Evolutionary conservation across 805 yeast genomes (phyloP).

Genomic region (Candida morakotiae): DNA sequence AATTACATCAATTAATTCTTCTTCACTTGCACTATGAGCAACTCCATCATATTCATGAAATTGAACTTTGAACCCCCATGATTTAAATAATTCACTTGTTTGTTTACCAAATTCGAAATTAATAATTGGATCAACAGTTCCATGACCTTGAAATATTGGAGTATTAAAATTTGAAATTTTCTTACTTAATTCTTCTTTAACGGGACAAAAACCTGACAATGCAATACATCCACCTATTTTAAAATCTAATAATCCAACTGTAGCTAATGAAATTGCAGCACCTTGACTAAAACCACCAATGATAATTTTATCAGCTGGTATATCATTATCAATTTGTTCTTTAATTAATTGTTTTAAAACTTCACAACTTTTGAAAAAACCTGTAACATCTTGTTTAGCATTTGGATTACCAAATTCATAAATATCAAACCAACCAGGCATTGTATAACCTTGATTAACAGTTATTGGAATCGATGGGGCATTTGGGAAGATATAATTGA

Average conservation of each 20-base stretch:
- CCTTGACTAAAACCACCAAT: constrained; percentile 97
- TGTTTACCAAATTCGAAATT: constrained; percentile 32
- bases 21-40: constrained; percentile 63
- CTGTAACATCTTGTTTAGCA: constrained; percentile 48
- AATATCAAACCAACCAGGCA: constrained; percentile 91
- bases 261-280: constrained; percentile 70
- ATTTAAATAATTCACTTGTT: constrained; percentile 43
- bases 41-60: constrained; percentile 60
- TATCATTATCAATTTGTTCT: constrained; percentile 50
- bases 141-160: constrained; percentile 88
- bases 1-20: constrained; percentile 57
- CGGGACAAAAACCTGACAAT: constrained; percentile 69
- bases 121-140: constrained; percentile 71
- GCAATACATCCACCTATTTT: constrained; percentile 77
- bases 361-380: constrained; percentile 49
- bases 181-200: constrained; percentile 16
- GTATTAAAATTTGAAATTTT: constrained; percentile 49
- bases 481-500: constrained; percentile 81
- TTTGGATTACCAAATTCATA: constrained; percentile 46
- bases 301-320: constrained; percentile 65
- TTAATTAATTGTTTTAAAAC: constrained; percentile 43
- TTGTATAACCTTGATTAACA: constrained; percentile 56
- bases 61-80: constrained; percentile 38
- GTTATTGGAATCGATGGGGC: constrained; percentile 77
- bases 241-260: constrained; percentile 47